Evolutionary conservation across 371 early-diverging fungal species (phyloP).

Genomic region (Phascolomyces articulosus): DNA sequence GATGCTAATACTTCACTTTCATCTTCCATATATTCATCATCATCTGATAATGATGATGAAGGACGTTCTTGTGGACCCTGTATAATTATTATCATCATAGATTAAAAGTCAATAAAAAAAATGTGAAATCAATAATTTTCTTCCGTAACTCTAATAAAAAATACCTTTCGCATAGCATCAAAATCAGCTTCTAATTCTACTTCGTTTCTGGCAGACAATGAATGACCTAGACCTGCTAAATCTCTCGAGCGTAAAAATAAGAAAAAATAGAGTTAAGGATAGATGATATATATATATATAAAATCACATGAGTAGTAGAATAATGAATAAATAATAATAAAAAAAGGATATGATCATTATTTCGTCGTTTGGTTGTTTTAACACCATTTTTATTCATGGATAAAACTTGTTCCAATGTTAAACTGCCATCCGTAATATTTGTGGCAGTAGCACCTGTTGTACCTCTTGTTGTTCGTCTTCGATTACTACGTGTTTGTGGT

Average conservation of each 20-base stretch:
- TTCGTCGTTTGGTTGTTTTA: constrained; percentile 11
- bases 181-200: constrained; percentile 15
- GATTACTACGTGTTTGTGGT: constrained; percentile 17
- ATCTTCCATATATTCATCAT: constrained; percentile 1
- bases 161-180: constrained; percentile 15
- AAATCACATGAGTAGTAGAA: too few relatives aligned
- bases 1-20: background rate
- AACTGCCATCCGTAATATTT: background rate
- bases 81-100: background rate
- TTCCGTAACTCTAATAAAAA: background rate
- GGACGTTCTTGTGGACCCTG: background rate
- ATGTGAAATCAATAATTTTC: background rate
- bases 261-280: background rate
- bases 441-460: background rate
- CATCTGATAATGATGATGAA: too few relatives aligned
- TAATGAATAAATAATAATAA: background rate
- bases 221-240: background rate
- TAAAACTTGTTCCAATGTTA: constrained; percentile 7
- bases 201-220: constrained; percentile 8
- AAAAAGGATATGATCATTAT: constrained; percentile 20
- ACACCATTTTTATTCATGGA: constrained; percentile 6
- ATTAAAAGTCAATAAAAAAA: background rate
- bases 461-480: constrained; percentile 6
- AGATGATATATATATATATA: too few relatives aligned
- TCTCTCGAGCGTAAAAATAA: constrained; percentile 8